A percentile compares a stretch with the other conserved stretches of the same genome.
These are phyloP conservation scores for Solanum sejunctum DNA, from an alignment of 257 asterid genomes.

Conservation along the genomic window DNA sequence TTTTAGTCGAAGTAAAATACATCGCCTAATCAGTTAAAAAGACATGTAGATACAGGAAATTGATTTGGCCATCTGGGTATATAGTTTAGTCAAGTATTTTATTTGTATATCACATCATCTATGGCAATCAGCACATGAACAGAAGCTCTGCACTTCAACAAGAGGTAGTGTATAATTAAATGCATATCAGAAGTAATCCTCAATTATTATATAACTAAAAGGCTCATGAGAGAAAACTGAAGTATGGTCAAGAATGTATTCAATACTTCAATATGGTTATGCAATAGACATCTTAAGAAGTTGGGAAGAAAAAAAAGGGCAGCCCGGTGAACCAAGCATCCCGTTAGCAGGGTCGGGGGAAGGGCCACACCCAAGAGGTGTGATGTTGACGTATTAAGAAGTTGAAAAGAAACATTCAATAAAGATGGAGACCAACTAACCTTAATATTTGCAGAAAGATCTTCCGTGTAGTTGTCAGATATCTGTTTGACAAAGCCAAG, in stretches of 20 bases:
- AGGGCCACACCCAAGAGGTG: too few relatives aligned
- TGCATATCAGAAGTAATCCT: neutral
- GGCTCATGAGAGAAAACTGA: neutral
- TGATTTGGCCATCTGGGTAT: neutral
- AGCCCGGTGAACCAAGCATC: too few relatives aligned
- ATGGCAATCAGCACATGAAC: neutral
- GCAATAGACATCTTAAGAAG: neutral
- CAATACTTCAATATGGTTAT: neutral
- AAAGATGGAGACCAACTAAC: conserved; percentile 21
- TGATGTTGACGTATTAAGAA: neutral
- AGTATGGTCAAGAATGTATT: neutral
- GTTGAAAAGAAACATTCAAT: neutral
- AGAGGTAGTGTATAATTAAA: neutral
- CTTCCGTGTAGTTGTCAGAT: conserved; percentile 66
- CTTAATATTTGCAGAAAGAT: conserved; percentile 61
- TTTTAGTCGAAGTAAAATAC: neutral
- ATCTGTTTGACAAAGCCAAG: conserved; percentile 26
- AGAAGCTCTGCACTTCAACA: neutral
- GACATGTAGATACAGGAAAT: neutral
- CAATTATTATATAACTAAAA: neutral
- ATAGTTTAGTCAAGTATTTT: neutral
- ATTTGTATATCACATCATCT: neutral
- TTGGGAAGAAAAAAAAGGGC: neutral
- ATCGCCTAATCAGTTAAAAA: neutral
- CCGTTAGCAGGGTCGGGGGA: too few relatives aligned